phyloP scores from a whole-genome alignment of 179 eudicot species.

The Dionaea muscipula region DNA sequence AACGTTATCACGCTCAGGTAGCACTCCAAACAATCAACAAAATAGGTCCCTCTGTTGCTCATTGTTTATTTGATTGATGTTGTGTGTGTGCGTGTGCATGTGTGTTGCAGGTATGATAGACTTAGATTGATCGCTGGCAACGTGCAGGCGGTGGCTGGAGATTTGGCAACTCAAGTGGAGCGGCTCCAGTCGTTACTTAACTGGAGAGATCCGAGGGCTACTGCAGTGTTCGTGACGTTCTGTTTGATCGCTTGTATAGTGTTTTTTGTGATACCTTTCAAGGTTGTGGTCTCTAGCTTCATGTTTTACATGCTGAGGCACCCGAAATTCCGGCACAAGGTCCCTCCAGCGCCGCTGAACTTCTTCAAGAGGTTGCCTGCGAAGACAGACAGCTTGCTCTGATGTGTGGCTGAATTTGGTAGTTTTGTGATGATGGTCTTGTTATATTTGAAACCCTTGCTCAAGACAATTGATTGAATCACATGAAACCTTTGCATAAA shows the following conservation, averaged over 20 bases:
- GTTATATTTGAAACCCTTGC: no score
- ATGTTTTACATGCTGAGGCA: slow-evolving; percentile 50
- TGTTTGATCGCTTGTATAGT: slow-evolving; percentile 9
- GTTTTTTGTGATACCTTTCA: slow-evolving; percentile 42
- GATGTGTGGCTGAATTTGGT: not conserved
- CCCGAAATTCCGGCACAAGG: slow-evolving; percentile 51
- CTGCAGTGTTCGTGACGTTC: slow-evolving; percentile 19
- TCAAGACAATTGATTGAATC: no score
- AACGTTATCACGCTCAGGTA: slow-evolving; percentile 19
- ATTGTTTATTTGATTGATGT: no score
- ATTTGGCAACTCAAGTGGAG: slow-evolving; percentile 20
- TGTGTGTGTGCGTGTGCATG: not conserved
- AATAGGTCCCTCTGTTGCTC: no score
- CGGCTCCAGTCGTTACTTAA: not conserved
- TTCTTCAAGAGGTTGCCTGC: slow-evolving; percentile 46
- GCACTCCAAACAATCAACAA: no score
- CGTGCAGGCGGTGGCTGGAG: slow-evolving; percentile 48
- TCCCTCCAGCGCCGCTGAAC: slow-evolving; percentile 49
- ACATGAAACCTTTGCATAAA: no score
- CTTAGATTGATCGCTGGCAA: slow-evolving; percentile 36
- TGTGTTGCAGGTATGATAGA: slow-evolving; percentile 29
- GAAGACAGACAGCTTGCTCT: slow-evolving; percentile 5
- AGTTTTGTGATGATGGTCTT: no score
- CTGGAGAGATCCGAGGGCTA: slow-evolving; percentile 6
- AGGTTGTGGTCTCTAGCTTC: slow-evolving; percentile 49